phyloP scores from a whole-genome alignment of 2,329 filamentous ascomycete species.

The Trichoderma semiorbis region DNA sequence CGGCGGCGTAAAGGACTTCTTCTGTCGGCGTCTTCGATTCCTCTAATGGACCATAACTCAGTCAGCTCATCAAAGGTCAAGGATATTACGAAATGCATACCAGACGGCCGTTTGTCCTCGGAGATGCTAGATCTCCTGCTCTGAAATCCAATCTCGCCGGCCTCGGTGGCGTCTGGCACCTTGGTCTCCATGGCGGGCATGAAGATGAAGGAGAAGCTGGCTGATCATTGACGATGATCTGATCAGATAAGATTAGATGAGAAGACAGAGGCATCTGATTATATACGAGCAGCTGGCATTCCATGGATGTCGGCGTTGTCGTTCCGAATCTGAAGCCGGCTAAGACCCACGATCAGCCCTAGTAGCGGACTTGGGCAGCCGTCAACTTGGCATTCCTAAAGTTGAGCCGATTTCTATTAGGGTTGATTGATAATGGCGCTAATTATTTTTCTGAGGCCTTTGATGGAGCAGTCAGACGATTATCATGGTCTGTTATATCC shows the following conservation, averaged over 20 bases:
- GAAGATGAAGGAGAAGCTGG: background rate
- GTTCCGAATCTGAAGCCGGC: background rate
- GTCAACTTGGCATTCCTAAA: background rate
- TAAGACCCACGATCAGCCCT: constrained; percentile 9
- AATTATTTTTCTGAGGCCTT: background rate
- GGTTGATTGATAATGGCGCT: background rate
- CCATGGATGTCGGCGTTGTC: background rate
- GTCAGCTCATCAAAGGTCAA: background rate
- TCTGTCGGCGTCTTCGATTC: constrained; percentile 21
- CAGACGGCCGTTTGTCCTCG: background rate
- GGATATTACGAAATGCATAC: background rate
- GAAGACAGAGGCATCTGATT: background rate
- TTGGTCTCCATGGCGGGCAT: background rate
- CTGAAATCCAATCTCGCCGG: background rate
- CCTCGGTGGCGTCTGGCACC: background rate
- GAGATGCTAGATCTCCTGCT: constrained; percentile 1
- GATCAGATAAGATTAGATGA: constrained; percentile 16
- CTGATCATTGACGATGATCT: background rate
- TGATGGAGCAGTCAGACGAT: background rate
- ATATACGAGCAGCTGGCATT: background rate
- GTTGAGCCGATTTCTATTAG: background rate
- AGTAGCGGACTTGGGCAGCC: background rate
- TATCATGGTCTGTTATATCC: background rate
- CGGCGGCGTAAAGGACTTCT: constrained; percentile 31
- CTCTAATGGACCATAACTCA: background rate